Base-by-base conservation (phyloP, 176 grass and related monocot species). In the Eremochloa ophiuroides region DNA sequence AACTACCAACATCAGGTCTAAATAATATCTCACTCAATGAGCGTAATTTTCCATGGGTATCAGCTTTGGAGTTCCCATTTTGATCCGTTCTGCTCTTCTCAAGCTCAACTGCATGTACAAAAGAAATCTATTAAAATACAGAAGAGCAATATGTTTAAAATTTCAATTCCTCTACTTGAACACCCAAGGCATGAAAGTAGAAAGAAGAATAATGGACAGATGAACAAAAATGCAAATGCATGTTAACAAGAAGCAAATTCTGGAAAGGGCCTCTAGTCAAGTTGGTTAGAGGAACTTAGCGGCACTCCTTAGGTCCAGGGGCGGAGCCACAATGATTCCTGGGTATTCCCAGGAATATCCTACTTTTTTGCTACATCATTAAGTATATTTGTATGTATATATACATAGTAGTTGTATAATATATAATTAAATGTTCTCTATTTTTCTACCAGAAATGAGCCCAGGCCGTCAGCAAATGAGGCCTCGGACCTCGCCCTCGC, bases 21-120 rank as follows among this genome's bases (percentile, higher is more conserved):
- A 99, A 81, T 53, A 99, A 77, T 62, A 99, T 69, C 77, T 99
- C 91, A 82, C 86, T 93, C 76, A 99, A 76, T 43, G 93, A 95
- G 48, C 85, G 91, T 37, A 99, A 73, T 66, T 80, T 88, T 62
- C 90, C 91, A 76, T 91, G 82, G 12, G 63, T 60, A 71, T 86
- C 85, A 76, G 71, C 76, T 84, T 85, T 81, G 74, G 84, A 56
- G 75, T 62, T 86, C 38, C 84, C 91, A 85, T 87, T 88, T 67
- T 84, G 82, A 74, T 87, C 89, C 28, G 83, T 87, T 84, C 76
- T 91, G 33, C 74, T 86, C 77, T 91, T 99, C 75, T 99, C 88
- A 76, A 75, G 59, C 86, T 91, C 96, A 87, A 90, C 96, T 99
- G 88, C 80, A 75, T 40, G 34, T 71, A 85, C 59, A 71, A 66